A percentile compares a stretch with the other conserved stretches of the same genome.
Conservation (phyloP, 1,284 basidiomycete species). For the Cutaneotrichosporon cyanovorans region DNA sequence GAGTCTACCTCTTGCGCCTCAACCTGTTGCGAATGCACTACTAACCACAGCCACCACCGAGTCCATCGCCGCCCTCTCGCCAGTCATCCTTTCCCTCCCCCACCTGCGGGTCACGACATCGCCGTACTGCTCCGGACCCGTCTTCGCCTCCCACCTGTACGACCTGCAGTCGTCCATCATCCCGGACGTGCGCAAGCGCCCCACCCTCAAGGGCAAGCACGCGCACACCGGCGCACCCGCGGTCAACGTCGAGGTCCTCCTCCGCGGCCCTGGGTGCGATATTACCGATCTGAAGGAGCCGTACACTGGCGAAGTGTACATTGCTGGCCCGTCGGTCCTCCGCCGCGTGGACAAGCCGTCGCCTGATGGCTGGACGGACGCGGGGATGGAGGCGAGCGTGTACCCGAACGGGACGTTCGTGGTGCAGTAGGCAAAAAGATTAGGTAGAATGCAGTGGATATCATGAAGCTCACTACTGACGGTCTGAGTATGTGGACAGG, state of each 20-base stretch:
- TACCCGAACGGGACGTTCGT: constrained; percentile 38
- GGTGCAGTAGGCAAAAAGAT: constrained; percentile 1
- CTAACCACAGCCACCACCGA: constrained; percentile 18
- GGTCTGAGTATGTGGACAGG: no score
- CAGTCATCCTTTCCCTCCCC: constrained; percentile 37
- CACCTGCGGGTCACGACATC: constrained; percentile 29
- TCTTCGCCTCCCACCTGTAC: constrained; percentile 38
- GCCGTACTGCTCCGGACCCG: constrained; percentile 28
- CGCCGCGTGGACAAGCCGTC: constrained; percentile 3
- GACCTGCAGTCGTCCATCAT: constrained; percentile 33
- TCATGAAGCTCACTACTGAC: no score
- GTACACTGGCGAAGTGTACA: constrained; percentile 24
- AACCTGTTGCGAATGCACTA: no score
- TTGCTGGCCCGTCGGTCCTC: constrained; percentile 30
- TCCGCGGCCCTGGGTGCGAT: constrained; percentile 22
- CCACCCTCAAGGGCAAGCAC: constrained; percentile 4
- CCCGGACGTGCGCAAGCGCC: constrained; percentile 14
- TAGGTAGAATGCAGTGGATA: no score
- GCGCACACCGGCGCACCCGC: constrained; percentile 39
- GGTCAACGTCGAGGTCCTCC: constrained; percentile 38
- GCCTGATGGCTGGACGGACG: constrained; percentile 30
- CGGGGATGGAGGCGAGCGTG: constrained; percentile 25
- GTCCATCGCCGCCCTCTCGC: constrained; percentile 22
- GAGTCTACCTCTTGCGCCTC: not conserved
- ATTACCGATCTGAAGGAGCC: constrained; percentile 14